A percentile compares a stretch with the other conserved stretches of the same genome.
Evolutionary conservation across 78 protist genomes (phyloP).

Genomic region (Fonticula alba): DNA sequence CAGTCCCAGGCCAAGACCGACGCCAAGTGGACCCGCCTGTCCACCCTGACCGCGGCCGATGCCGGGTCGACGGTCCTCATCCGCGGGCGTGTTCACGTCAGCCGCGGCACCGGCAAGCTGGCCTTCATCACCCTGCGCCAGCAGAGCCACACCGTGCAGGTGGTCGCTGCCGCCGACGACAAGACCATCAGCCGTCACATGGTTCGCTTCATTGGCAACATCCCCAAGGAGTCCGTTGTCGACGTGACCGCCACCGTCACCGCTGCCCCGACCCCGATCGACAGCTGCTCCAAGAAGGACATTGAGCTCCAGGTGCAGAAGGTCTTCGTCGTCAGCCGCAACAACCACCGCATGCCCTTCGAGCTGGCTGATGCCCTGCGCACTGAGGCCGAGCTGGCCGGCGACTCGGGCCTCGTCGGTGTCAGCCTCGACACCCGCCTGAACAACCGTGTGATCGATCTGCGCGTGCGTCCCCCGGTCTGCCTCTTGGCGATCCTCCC

Average conservation of each 20-base stretch:
- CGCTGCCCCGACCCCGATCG: conserved; percentile 24
- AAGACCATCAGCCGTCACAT: conserved; percentile 24
- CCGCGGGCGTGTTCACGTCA: conserved; percentile 6
- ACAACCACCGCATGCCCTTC: conserved; percentile 40
- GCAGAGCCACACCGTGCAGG: conserved; percentile 48
- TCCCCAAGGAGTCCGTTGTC: conserved; percentile 67
- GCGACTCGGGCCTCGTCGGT: conserved; percentile 8
- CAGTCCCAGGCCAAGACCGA: neutral
- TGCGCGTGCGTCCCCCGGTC: conserved; percentile 38
- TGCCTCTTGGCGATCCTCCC: too few species aligned
- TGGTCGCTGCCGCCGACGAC: conserved; percentile 22
- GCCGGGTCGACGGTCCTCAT: conserved; percentile 2
- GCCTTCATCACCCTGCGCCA: conserved; percentile 65
- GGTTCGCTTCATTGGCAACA: conserved; percentile 10
- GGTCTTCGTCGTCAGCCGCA: conserved; percentile 1
- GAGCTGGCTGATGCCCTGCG: conserved; percentile 54
- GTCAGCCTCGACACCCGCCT: conserved; percentile 55
- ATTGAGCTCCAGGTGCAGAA: conserved; percentile 51
- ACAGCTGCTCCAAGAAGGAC: conserved; percentile 40
- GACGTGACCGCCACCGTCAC: conserved; percentile 55
- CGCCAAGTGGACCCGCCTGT: conserved; percentile 1
- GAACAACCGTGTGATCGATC: conserved; percentile 69
- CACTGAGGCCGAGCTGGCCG: conserved; percentile 10
- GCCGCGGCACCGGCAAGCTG: conserved; percentile 22
- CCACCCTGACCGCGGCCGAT: neutral